Conservation (phyloP, 1,139 yeast genomes). For the Lodderomyces elongisporus region DNA sequence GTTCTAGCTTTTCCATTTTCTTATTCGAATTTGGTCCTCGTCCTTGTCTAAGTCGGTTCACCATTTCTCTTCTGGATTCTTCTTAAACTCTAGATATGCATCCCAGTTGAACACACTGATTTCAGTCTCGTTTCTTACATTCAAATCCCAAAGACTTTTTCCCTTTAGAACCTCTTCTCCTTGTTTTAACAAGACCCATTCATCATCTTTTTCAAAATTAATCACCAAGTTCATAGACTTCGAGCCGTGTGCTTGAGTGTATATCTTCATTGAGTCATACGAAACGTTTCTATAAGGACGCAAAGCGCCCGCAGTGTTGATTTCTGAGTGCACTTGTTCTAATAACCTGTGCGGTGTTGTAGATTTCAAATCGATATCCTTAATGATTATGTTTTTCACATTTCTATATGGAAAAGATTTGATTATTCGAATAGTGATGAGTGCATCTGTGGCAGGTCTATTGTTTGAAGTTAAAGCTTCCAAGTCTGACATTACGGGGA, state of each 20-base stretch:
- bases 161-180: slow-evolving; percentile 24
- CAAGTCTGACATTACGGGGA: slow-evolving; percentile 19
- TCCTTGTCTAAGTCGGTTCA: too few relatives aligned
- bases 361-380: slow-evolving; percentile 63
- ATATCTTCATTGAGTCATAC: slow-evolving; percentile 75
- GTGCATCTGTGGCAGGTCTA: slow-evolving; percentile 65
- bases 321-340: slow-evolving; percentile 38
- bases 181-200: slow-evolving; percentile 52
- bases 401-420: slow-evolving; percentile 92
- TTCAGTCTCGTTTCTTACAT: slow-evolving; percentile 87
- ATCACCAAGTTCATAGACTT: slow-evolving; percentile 91
- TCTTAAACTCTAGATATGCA: slow-evolving; percentile 64
- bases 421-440: slow-evolving; percentile 77
- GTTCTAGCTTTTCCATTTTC: too few relatives aligned
- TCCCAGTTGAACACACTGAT: slow-evolving; percentile 66
- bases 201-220: slow-evolving; percentile 65
- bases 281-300: slow-evolving; percentile 80
- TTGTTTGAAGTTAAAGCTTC: slow-evolving; percentile 66
- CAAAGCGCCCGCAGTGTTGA: slow-evolving; percentile 62
- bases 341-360: slow-evolving; percentile 66
- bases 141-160: slow-evolving; percentile 57
- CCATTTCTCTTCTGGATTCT: slow-evolving; percentile 92
- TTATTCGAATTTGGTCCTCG: too few relatives aligned
- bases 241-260: slow-evolving; percentile 92
- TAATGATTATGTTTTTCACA: slow-evolving; percentile 73